These are phyloP conservation scores for Aspergillus novoparasiticus DNA, from an alignment of 2,329 filamentous ascomycete genomes.

Conservation along the genomic window DNA sequence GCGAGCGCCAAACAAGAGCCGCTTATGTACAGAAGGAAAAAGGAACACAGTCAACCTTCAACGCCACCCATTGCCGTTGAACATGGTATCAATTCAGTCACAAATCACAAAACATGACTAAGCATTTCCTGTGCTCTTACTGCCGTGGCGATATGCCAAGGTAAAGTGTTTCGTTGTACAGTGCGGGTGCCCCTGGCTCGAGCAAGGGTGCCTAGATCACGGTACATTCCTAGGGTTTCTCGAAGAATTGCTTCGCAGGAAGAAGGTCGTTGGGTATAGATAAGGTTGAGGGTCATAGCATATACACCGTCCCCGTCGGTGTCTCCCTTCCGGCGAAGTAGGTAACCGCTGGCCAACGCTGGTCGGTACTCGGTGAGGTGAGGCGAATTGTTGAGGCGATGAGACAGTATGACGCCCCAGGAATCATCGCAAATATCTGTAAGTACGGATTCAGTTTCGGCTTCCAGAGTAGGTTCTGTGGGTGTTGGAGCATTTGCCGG, in stretches of 20 bases:
- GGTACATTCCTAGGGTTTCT: slow-evolving; percentile 48
- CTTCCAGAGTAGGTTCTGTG: slow-evolving; percentile 39
- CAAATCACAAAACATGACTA: slow-evolving; percentile 42
- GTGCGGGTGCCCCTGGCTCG: slow-evolving; percentile 45
- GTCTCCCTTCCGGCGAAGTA: slow-evolving; percentile 48
- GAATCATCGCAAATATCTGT: slow-evolving; percentile 62
- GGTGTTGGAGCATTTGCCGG: slow-evolving; percentile 42
- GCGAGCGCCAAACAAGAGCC: slow-evolving; percentile 9
- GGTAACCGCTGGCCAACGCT: slow-evolving; percentile 48
- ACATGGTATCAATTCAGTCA: slow-evolving; percentile 8
- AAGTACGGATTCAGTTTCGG: slow-evolving; percentile 60
- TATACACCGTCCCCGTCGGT: slow-evolving; percentile 46
- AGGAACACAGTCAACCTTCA: slow-evolving; percentile 8
- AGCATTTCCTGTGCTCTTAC: slow-evolving; percentile 45
- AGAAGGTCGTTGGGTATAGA: slow-evolving; percentile 36
- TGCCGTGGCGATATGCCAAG: slow-evolving; percentile 52
- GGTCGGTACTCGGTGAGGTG: slow-evolving; percentile 47
- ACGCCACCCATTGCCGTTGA: slow-evolving; percentile 13
- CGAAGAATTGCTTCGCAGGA: slow-evolving; percentile 41
- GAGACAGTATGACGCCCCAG: slow-evolving; percentile 59
- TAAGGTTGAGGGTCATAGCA: slow-evolving; percentile 45
- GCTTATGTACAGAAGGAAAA: slow-evolving; percentile 18
- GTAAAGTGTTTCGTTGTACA: slow-evolving; percentile 45
- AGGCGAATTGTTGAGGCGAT: slow-evolving; percentile 46
- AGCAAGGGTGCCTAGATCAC: slow-evolving; percentile 47